These are phyloP conservation scores for Calocybe gangraenosa DNA, from an alignment of 768 basidiomycete genomes.

Conservation along the genomic window DNA sequence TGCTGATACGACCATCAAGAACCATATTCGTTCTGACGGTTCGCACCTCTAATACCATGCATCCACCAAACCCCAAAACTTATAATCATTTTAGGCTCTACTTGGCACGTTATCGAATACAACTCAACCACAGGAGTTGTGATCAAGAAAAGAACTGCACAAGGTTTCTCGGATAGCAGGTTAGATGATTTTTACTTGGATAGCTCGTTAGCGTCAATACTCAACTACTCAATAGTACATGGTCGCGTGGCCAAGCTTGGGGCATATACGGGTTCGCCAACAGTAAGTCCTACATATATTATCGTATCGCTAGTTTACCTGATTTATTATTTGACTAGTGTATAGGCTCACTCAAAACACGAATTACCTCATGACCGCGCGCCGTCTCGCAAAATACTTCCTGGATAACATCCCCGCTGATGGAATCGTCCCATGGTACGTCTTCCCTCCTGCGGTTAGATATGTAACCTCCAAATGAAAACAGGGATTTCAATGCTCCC, in stretches of 20 bases:
- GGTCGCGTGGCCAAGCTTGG: slow-evolving; percentile 75
- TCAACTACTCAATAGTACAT: no score
- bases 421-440: slow-evolving; percentile 66
- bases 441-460: slow-evolving; percentile 1
- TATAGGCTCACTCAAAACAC: slow-evolving; percentile 45
- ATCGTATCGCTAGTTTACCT: not conserved
- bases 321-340: slow-evolving; percentile 36
- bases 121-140: slow-evolving; percentile 61
- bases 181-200: slow-evolving; percentile 6
- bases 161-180: slow-evolving; percentile 56
- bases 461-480: not conserved
- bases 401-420: slow-evolving; percentile 52
- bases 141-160: slow-evolving; percentile 50
- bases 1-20: slow-evolving; percentile 61
- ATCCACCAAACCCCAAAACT: not conserved
- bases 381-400: slow-evolving; percentile 57
- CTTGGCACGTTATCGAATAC: slow-evolving; percentile 66
- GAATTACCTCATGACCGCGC: slow-evolving; percentile 57
- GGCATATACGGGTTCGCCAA: slow-evolving; percentile 67
- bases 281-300: slow-evolving; percentile 36
- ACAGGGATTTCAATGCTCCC: slow-evolving; percentile 74
- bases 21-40: slow-evolving; percentile 67
- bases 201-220: not conserved
- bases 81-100: slow-evolving; percentile 30
- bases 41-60: slow-evolving; percentile 12